Evolutionary conservation across 1,284 basidiomycete genomes (phyloP), one percentile per base, ranked within the genome.

Genomic region (Boletus hoseneyae): DNA sequence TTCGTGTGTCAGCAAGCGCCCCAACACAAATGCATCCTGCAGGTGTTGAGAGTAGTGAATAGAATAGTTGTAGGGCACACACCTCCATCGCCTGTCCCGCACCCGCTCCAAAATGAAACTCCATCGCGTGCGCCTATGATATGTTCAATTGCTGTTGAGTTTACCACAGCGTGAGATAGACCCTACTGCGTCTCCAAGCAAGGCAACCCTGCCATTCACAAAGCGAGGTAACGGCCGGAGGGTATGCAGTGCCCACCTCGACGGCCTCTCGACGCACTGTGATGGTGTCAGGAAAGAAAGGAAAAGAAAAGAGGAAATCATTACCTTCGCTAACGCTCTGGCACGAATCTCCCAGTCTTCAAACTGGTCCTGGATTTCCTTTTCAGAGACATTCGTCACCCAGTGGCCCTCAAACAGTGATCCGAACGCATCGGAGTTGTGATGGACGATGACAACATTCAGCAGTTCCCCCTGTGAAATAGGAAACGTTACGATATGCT

Each of bases 401-500:
- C 67, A 73, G 10, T 64, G 64, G 6, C 67, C 70, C 6, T 71
- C 59, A 46, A 67, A 69, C 6, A 51, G 45, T 6, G 68, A 68
- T 18, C 69, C 69, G 45, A 74, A 74, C 18, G 62, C 59, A 8
- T 63, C 63, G 16, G 58, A 60, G 11, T 69, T 58, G 16, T 68
- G 65, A 21, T 53, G 42, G 35, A 73, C 70, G 3, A 70, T 68
- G 13, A 72, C 74, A 23, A 78, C 60, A 48, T 78, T 80, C 49
- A 79, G 59, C 11, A 70, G 49, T 8, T 53, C 60, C 0, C 74
- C 74, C 34, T 69, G 66, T 12, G 73, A 69, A 38, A 79, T 66
- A 0, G 75, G 73, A 58, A 73, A 79, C 4, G 69, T 59, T 1
- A 76, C 70, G 6, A 77, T 47, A 59, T 77, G 70, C 77, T 77